Evolutionary conservation across 2,329 filamentous ascomycete species (phyloP).

Genomic region (Chaetomium olivaceum): DNA sequence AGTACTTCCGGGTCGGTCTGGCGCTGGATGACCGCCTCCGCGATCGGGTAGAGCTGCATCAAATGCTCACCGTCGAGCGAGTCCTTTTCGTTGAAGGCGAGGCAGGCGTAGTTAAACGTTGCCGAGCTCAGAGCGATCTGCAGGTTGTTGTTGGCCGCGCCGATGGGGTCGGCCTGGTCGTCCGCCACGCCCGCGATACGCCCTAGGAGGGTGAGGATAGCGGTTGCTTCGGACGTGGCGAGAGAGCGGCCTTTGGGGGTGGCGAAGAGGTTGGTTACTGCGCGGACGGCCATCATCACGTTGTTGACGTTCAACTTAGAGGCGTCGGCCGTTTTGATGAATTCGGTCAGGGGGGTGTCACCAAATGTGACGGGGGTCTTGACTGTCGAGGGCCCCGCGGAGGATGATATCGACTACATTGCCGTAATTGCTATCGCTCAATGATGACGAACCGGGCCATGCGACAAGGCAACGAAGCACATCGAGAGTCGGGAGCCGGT

Average conservation of each 20-base stretch:
- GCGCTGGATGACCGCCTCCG: slow-evolving; percentile 62
- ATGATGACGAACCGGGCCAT: slow-evolving; percentile 65
- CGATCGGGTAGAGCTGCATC: slow-evolving; percentile 51
- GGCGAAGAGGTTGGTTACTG: slow-evolving; percentile 80
- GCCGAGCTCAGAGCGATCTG: slow-evolving; percentile 79
- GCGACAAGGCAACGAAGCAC: slow-evolving; percentile 80
- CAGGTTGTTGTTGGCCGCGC: slow-evolving; percentile 70
- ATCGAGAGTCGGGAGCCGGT: slow-evolving; percentile 82
- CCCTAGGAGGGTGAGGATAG: slow-evolving; percentile 63
- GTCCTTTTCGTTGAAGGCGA: slow-evolving; percentile 57
- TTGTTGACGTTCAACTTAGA: slow-evolving; percentile 70
- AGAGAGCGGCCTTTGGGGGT: slow-evolving; percentile 69
- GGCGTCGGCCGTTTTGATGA: slow-evolving; percentile 39
- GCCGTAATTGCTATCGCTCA: slow-evolving; percentile 52
- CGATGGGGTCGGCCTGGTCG: slow-evolving; percentile 48
- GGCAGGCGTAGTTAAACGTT: slow-evolving; percentile 81
- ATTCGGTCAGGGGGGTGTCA: slow-evolving; percentile 14
- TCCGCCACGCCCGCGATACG: slow-evolving; percentile 58
- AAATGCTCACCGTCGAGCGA: slow-evolving; percentile 47
- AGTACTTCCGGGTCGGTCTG: slow-evolving; percentile 79
- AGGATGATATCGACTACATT: slow-evolving; percentile 62
- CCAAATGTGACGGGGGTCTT: slow-evolving; percentile 43
- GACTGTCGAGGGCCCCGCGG: slow-evolving; percentile 40
- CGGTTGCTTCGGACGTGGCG: slow-evolving; percentile 58
- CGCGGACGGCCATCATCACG: slow-evolving; percentile 80